These are phyloP conservation scores for Sapria himalayana DNA, from an alignment of 345 rosid species.

Conservation along the genomic window DNA sequence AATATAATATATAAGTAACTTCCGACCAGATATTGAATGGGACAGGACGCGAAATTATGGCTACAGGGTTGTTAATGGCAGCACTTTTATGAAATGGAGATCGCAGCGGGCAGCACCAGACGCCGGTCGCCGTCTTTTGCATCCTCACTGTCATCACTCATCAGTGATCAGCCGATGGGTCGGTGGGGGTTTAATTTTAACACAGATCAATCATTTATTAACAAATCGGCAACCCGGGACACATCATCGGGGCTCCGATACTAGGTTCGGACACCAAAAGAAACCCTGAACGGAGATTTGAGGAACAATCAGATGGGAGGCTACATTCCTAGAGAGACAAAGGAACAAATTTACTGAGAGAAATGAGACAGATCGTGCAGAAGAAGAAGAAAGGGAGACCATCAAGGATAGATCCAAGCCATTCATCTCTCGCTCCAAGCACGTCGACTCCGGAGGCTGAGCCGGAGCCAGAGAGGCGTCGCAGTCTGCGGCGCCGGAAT, in stretches of 20 bases:
- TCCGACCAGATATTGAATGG: too few relatives aligned
- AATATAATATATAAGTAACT: too few relatives aligned
- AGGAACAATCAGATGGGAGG: slow-evolving; percentile 10
- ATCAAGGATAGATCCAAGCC: slow-evolving; percentile 82
- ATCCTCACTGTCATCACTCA: slow-evolving; percentile 14
- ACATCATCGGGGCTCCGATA: slow-evolving; percentile 14
- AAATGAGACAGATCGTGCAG: slow-evolving; percentile 83
- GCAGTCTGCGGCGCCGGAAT: slow-evolving; percentile 62
- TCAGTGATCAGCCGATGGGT: not conserved
- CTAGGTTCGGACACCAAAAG: slow-evolving; percentile 20
- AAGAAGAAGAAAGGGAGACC: slow-evolving; percentile 95
- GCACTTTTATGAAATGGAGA: too few relatives aligned
- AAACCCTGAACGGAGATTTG: slow-evolving; percentile 5
- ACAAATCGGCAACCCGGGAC: slow-evolving; percentile 14
- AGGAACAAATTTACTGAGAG: slow-evolving; percentile 13
- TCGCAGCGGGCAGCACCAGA: slow-evolving; percentile 34
- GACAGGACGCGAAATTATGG: too few relatives aligned
- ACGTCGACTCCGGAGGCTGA: slow-evolving; percentile 13
- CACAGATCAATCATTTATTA: slow-evolving; percentile 19
- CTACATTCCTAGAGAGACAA: slow-evolving; percentile 22
- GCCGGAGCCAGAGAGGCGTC: slow-evolving; percentile 24
- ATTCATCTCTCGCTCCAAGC: slow-evolving; percentile 50
- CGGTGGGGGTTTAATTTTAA: too few relatives aligned
- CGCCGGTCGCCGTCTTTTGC: slow-evolving; percentile 22
- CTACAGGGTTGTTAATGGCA: too few relatives aligned